These are phyloP conservation scores for Triticum turgidum DNA, from an alignment of 176 grass and related monocot genomes.

Conservation along the genomic window DNA sequence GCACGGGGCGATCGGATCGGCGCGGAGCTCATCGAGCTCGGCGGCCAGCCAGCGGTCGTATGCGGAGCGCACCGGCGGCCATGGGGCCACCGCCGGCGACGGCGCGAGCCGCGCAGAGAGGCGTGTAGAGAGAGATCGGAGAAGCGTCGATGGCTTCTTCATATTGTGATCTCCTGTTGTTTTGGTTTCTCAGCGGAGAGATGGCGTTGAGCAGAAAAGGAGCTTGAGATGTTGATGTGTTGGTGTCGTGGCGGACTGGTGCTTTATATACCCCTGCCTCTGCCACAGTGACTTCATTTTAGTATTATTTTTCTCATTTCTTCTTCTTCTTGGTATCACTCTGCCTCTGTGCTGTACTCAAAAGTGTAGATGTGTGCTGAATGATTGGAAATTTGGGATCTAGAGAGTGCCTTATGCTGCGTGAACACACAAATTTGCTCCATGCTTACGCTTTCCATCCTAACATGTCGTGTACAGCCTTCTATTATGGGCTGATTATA, in stretches of 20 bases:
- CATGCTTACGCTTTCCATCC: not conserved
- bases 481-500: not conserved
- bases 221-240: conserved; percentile 27
- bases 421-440: not conserved
- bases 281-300: not conserved
- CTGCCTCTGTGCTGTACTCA: not conserved
- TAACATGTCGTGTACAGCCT: not conserved
- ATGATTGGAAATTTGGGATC: conserved; percentile 44
- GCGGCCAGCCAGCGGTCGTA: conserved; percentile 83
- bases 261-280: conserved; percentile 21
- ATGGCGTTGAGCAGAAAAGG: not conserved
- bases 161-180: conserved; percentile 9
- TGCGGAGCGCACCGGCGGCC: conserved; percentile 67
- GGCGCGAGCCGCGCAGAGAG: conserved; percentile 31
- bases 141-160: conserved; percentile 71
- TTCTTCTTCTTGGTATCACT: not conserved
- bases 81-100: conserved; percentile 50
- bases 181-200: not conserved
- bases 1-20: conserved; percentile 31
- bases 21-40: conserved; percentile 73
- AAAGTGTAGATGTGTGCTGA: not conserved
- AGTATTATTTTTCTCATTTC: not conserved
- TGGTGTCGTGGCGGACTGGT: not conserved
- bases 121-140: conserved; percentile 61
- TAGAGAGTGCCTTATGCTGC: not conserved